phyloP scores from a whole-genome alignment of 768 basidiomycete genomes.

The Suillus lakei region DNA sequence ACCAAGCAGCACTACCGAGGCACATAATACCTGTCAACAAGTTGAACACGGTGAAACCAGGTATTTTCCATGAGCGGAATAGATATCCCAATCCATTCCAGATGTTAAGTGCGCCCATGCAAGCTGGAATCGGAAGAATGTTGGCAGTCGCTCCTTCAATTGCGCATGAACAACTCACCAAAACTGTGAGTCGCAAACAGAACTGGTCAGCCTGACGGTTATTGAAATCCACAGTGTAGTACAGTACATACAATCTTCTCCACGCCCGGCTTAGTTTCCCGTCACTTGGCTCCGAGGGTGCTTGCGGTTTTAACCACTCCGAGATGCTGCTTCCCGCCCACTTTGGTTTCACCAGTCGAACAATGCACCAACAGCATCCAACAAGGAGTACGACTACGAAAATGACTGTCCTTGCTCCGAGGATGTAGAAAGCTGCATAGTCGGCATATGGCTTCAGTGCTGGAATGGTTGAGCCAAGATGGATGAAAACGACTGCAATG shows the following conservation, averaged over 20 bases:
- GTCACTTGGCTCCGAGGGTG: neutral
- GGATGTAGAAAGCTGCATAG: neutral
- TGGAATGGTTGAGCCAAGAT: neutral
- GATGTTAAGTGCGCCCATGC: neutral
- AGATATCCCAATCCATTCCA: neutral
- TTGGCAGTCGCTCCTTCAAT: neutral
- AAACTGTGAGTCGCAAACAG: neutral
- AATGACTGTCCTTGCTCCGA: neutral
- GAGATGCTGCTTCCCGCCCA: neutral
- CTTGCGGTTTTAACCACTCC: neutral
- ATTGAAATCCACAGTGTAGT: neutral
- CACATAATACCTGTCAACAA: accelerated
- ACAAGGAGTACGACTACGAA: neutral
- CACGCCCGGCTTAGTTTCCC: neutral
- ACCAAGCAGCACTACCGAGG: neutral
- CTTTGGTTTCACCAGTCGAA: neutral
- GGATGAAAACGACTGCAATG: neutral
- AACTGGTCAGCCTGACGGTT: neutral
- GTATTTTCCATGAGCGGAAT: neutral
- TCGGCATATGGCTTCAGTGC: neutral
- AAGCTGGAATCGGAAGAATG: neutral
- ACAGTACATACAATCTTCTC: neutral
- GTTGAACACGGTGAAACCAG: no score
- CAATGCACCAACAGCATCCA: neutral
- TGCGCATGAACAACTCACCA: neutral